Percentiles rank a stretch among this genome's conserved stretches.
phyloP scores from a whole-genome alignment of 345 rosid species.

The Acer saccharum region DNA sequence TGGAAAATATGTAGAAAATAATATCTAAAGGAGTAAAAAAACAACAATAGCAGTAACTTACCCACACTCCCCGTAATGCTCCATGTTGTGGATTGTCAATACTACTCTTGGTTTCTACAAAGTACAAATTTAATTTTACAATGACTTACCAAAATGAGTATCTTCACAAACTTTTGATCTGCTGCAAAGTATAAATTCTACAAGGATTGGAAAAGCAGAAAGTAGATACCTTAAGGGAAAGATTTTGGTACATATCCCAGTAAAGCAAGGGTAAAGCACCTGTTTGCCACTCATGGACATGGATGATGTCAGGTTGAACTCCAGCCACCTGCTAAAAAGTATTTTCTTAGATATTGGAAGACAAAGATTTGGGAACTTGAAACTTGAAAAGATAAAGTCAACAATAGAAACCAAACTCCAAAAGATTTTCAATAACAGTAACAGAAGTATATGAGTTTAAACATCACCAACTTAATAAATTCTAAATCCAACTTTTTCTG shows the following conservation, averaged over 20 bases:
- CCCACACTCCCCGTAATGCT: conserved; percentile 63
- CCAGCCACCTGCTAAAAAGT: conserved; percentile 44
- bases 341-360: conserved; percentile 8
- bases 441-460: conserved; percentile 6
- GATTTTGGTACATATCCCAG: conserved; percentile 61
- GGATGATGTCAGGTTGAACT: conserved; percentile 58
- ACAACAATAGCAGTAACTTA: conserved; percentile 16
- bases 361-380: not conserved
- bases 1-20: not conserved
- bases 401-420: conserved; percentile 7
- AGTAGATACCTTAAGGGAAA: conserved; percentile 48
- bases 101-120: conserved; percentile 53
- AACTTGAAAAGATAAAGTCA: not conserved
- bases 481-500: not conserved
- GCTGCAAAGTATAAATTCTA: not conserved
- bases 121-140: not conserved
- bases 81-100: conserved; percentile 64
- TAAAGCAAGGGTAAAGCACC: conserved; percentile 58
- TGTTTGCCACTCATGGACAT: conserved; percentile 66
- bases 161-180: not conserved
- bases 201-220: not conserved
- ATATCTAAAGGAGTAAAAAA: not conserved
- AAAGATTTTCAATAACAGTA: conserved; percentile 5
- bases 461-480: conserved; percentile 13
- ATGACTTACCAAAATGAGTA: not conserved